phyloP scores from a whole-genome alignment of 2,329 filamentous ascomycete genomes.

The Scedosporium dehoogii region DNA sequence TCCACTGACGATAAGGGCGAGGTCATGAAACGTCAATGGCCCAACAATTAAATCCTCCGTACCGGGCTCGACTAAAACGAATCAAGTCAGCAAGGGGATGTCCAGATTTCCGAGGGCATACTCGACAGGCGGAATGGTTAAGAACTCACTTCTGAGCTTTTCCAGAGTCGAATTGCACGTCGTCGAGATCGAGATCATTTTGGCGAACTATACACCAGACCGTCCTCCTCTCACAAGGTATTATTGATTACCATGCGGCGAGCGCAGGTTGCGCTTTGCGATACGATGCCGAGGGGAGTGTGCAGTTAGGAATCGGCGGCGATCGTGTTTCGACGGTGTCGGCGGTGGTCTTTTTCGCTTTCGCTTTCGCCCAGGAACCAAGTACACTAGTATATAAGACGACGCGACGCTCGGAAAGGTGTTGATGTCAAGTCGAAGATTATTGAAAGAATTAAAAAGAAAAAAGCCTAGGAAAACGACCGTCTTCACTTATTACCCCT shows the following conservation, averaged over 20 bases:
- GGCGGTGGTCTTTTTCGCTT: too few species aligned
- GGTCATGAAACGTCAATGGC: constrained; percentile 41
- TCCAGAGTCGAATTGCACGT: constrained; percentile 34
- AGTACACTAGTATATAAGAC: too few species aligned
- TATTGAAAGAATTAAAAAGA: neutral
- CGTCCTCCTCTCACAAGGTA: neutral
- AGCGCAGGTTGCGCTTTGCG: neutral
- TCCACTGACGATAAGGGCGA: constrained; percentile 42
- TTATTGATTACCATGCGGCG: neutral
- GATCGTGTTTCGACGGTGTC: neutral
- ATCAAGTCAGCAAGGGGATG: neutral
- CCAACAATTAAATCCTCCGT: constrained; percentile 38
- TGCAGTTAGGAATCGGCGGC: neutral
- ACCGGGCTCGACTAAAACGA: constrained; percentile 26
- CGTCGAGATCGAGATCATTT: constrained; percentile 26
- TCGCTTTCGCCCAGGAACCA: neutral
- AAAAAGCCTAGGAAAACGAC: neutral
- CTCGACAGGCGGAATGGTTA: neutral
- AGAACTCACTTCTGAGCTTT: constrained; percentile 28
- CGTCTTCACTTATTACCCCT: neutral
- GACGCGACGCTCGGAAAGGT: too few species aligned
- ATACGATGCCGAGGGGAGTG: neutral
- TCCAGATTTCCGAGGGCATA: neutral
- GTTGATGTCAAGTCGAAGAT: neutral
- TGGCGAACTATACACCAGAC: neutral